Conservation (phyloP, 805 yeast genomes). For the Metschnikowia baotianmanensis region DNA sequence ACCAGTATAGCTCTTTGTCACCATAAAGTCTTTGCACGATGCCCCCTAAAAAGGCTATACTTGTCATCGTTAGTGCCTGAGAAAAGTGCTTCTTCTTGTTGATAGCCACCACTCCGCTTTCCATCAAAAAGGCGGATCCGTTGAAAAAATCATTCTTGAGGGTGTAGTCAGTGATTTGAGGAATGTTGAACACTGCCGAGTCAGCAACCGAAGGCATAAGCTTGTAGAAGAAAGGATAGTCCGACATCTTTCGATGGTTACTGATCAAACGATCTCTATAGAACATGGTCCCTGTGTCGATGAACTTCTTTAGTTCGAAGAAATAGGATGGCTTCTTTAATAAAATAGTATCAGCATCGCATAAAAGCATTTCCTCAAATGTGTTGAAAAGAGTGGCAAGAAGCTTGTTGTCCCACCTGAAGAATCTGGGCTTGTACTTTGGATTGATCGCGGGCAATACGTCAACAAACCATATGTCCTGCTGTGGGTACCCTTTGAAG, state of each 20-base stretch:
- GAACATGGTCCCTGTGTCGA: slow-evolving; percentile 28
- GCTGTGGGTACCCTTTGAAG: slow-evolving; percentile 21
- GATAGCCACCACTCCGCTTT: slow-evolving; percentile 36
- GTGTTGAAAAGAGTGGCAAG: slow-evolving; percentile 17
- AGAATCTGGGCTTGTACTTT: slow-evolving; percentile 29
- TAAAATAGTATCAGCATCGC: slow-evolving; percentile 56
- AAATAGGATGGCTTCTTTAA: slow-evolving; percentile 30
- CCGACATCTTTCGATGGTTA: slow-evolving; percentile 34
- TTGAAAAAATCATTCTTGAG: slow-evolving; percentile 30
- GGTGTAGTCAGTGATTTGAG: slow-evolving; percentile 35
- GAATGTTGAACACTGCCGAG: slow-evolving; percentile 27
- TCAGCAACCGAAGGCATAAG: slow-evolving; percentile 41
- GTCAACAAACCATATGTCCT: slow-evolving; percentile 42
- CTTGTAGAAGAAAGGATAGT: slow-evolving; percentile 44
- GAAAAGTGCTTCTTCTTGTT: slow-evolving; percentile 29
- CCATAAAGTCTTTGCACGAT: slow-evolving; percentile 24
- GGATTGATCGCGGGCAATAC: slow-evolving; percentile 22
- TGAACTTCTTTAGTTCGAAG: slow-evolving; percentile 35
- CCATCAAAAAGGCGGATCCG: slow-evolving; percentile 39
- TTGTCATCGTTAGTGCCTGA: slow-evolving; percentile 34
- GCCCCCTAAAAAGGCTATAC: slow-evolving; percentile 21
- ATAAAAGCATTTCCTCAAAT: slow-evolving; percentile 29
- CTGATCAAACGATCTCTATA: slow-evolving; percentile 16
- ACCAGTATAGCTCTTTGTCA: slow-evolving; percentile 40
- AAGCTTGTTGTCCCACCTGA: slow-evolving; percentile 33